A percentile compares a stretch with the other conserved stretches of the same genome.
Conservation (phyloP, 768 basidiomycete species). For the Boletus rubroflammeus region DNA sequence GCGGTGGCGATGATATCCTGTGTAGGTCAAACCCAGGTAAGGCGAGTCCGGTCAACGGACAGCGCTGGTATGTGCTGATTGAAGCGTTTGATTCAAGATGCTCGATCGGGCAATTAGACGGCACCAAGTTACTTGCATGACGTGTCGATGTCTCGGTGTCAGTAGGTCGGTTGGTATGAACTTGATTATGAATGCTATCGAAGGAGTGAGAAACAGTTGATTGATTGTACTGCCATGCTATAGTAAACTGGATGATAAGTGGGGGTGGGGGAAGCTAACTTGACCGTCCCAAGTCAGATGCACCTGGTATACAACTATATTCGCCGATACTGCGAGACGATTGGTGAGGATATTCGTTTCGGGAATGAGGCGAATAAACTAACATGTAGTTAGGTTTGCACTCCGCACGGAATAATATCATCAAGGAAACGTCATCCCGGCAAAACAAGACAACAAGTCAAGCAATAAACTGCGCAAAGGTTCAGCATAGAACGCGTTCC, state of each 20-base stretch:
- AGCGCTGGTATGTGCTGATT: neutral
- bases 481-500: neutral
- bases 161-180: neutral
- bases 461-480: conserved; percentile 5
- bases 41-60: neutral
- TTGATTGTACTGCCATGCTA: neutral
- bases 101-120: neutral
- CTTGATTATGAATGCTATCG: neutral
- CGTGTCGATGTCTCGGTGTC: neutral
- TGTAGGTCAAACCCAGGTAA: neutral
- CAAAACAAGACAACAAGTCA: neutral
- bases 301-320: neutral
- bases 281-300: neutral
- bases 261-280: neutral
- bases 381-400: neutral
- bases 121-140: neutral
- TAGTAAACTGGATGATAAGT: neutral
- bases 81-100: neutral
- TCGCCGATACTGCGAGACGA: neutral
- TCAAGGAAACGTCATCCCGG: neutral
- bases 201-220: neutral
- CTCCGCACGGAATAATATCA: neutral
- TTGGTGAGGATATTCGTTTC: neutral
- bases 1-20: conserved; percentile 9
- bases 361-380: neutral